phyloP scores from a whole-genome alignment of 116 monocot genomes.

The Zostera marina region DNA sequence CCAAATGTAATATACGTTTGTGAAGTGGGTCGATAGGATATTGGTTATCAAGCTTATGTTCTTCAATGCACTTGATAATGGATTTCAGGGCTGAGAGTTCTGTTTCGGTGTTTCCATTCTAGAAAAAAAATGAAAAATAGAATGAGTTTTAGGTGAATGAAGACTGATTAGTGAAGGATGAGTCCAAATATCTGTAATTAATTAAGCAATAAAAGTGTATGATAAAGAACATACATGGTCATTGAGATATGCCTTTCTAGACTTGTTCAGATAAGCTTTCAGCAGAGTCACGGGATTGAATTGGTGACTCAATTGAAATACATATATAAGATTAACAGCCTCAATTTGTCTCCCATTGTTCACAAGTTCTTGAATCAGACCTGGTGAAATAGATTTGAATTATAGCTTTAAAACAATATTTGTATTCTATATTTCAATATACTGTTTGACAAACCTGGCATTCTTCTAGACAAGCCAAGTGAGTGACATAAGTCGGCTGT shows the following conservation, averaged over 20 bases:
- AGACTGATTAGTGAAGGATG: not conserved
- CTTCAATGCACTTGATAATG: slow-evolving; percentile 67
- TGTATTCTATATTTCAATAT: not conserved
- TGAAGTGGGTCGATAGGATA: slow-evolving; percentile 56
- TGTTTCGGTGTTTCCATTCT: slow-evolving; percentile 61
- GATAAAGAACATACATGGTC: slow-evolving; percentile 37
- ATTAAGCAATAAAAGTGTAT: not conserved
- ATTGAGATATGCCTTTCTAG: slow-evolving; percentile 41
- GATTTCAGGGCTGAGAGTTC: slow-evolving; percentile 56
- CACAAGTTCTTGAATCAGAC: slow-evolving; percentile 42
- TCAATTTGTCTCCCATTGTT: slow-evolving; percentile 76
- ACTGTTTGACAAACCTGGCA: slow-evolving; percentile 46
- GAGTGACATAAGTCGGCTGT: slow-evolving; percentile 58
- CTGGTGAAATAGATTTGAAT: slow-evolving; percentile 14
- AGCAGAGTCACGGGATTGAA: slow-evolving; percentile 68
- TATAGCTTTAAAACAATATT: not conserved
- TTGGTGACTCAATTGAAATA: slow-evolving; percentile 60
- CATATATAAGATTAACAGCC: slow-evolving; percentile 75
- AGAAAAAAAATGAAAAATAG: slow-evolving; percentile 1
- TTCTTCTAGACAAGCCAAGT: slow-evolving; percentile 56
- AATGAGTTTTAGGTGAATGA: not conserved
- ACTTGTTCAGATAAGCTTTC: slow-evolving; percentile 76
- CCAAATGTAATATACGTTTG: slow-evolving; percentile 49
- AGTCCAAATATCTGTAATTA: not conserved
- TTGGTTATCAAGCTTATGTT: slow-evolving; percentile 63